Evolutionary conservation across 345 rosid genomes (phyloP), one percentile per base, ranked within the genome.

Genomic region (Streptanthus diversifolius): DNA sequence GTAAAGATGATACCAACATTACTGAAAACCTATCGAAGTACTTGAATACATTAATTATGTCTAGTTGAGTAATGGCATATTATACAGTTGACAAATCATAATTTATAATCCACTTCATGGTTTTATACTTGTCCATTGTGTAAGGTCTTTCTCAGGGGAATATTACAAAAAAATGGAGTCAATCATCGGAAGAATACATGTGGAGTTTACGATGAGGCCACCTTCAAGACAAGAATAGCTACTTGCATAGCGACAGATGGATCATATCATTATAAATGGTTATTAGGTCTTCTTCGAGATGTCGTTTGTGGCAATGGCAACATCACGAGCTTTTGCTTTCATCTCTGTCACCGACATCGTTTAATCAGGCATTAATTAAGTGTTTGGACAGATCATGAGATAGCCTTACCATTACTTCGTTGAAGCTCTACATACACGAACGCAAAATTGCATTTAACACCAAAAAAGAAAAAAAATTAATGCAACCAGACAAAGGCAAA

Each of bases 301-400:
- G 58, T 73, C 66, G 39, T 65, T 45, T 3, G 59, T 65, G 51
- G 14, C 60, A 73, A 56, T 60, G 66, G 33, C 72, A 73, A 66
- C 59, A 15, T 36, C 72, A 66, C 77, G 53, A 73, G 72, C 72
- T 37, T 56, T 66, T 57, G 77, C 77, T 72, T 73, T 66, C 72
- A 47, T 65, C 51, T 33, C 53, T 66, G 52, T 65, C 77, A 73
- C 77, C 77, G 77, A 57, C 77, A 62, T 56, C 33, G 25, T 10
- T 65, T 45, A 73, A 37, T 3, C 2, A 64, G 15, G 39, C 21
- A 36, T 49, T 49, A 45, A 22, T 19, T 21, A 11, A 10, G 4
- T 54, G 52, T 51, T 51, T 61, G 25, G 11, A 19, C 14, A 9
- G 47, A 69, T 57, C 12, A n/a, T 57, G 45, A 21, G 65, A 19